Evolutionary conservation across 345 rosid genomes (phyloP).

Genomic region (Physaria fendleri): DNA sequence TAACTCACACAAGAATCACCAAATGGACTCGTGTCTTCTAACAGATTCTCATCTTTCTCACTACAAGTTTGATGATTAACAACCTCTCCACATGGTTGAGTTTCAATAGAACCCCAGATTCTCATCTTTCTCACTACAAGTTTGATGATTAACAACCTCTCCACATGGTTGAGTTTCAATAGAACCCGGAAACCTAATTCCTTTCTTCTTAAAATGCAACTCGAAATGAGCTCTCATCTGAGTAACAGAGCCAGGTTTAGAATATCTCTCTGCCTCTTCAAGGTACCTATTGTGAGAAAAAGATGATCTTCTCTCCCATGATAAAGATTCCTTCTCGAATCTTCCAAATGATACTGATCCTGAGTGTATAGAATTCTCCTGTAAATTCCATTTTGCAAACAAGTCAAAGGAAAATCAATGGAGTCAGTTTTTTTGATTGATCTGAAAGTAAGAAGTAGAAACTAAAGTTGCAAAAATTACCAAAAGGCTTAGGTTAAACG

Average conservation of each 20-base stretch:
- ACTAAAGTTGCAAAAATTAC: slow-evolving; percentile 31
- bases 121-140: slow-evolving; percentile 27
- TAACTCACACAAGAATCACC: slow-evolving; percentile 30
- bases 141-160: slow-evolving; percentile 23
- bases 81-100: slow-evolving; percentile 28
- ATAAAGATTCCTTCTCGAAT: slow-evolving; percentile 64
- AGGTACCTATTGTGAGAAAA: slow-evolving; percentile 80
- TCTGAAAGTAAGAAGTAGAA: neutral
- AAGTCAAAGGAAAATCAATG: too few relatives aligned
- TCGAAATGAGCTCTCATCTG: slow-evolving; percentile 84
- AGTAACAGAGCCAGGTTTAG: slow-evolving; percentile 72
- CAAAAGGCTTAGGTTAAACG: slow-evolving; percentile 51
- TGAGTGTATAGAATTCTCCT: slow-evolving; percentile 67
- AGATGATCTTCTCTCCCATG: slow-evolving; percentile 86
- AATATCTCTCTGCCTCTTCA: slow-evolving; percentile 78
- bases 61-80: slow-evolving; percentile 19
- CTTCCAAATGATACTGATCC: slow-evolving; percentile 91
- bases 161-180: slow-evolving; percentile 33
- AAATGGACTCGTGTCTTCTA: slow-evolving; percentile 22
- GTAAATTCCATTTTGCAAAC: slow-evolving; percentile 33
- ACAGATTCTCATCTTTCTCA: slow-evolving; percentile 24
- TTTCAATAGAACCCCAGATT: slow-evolving; percentile 33
- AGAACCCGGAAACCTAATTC: slow-evolving; percentile 37
- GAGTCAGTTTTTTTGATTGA: too few relatives aligned
- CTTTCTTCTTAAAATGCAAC: slow-evolving; percentile 76